Conservation (phyloP, 2,329 filamentous ascomycete species). For the Colletotrichum theobromicola region DNA sequence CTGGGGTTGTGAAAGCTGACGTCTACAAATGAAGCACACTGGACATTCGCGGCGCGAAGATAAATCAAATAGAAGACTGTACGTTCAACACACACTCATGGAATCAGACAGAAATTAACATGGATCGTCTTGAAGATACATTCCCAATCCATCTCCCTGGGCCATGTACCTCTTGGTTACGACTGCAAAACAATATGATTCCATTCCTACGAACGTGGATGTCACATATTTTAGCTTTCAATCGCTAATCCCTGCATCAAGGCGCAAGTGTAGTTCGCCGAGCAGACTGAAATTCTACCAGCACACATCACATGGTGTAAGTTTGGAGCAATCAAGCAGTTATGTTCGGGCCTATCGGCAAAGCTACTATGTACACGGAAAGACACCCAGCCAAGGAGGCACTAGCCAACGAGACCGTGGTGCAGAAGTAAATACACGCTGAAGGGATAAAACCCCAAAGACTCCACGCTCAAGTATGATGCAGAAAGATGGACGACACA, state of each 20-base stretch:
- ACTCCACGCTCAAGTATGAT: background rate
- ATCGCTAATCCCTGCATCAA: background rate
- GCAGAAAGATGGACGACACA: background rate
- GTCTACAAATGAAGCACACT: too few relatives aligned
- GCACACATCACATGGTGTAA: background rate
- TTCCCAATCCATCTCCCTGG: too few relatives aligned
- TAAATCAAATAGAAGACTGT: too few relatives aligned
- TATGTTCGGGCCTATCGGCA: background rate
- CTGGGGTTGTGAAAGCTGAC: too few relatives aligned
- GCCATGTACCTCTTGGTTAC: too few relatives aligned
- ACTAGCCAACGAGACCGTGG: background rate
- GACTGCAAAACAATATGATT: too few relatives aligned
- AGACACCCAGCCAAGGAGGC: background rate
- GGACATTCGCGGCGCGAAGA: too few relatives aligned
- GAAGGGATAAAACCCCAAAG: background rate
- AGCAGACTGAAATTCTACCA: background rate
- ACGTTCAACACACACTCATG: too few relatives aligned
- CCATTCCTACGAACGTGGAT: too few relatives aligned
- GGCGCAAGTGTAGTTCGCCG: background rate
- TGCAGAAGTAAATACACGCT: constrained; percentile 11
- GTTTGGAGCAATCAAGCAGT: background rate
- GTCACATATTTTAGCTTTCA: background rate
- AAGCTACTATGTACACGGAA: constrained; percentile 19
- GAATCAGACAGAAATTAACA: too few relatives aligned
- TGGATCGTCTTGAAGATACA: too few relatives aligned